Evolutionary conservation across 2,329 filamentous ascomycete genomes (phyloP).

Genomic region (Cladosporium sp.): DNA sequence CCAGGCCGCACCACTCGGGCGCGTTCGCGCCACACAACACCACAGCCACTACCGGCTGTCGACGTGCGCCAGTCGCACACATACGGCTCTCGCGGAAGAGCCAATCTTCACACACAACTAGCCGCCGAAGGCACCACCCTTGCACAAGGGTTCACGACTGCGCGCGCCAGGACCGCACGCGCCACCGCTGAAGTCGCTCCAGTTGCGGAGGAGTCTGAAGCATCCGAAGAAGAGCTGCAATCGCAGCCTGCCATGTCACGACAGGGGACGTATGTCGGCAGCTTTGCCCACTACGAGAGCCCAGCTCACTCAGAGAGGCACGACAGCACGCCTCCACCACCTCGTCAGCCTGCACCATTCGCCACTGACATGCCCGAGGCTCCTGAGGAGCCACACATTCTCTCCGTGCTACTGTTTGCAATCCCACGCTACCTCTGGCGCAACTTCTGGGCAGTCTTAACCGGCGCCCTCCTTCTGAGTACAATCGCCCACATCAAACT

Average conservation of each 20-base stretch:
- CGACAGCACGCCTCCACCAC: constrained; percentile 3
- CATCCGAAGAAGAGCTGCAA: constrained; percentile 1
- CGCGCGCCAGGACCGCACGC: neutral
- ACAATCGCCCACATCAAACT: neutral
- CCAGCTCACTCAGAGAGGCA: neutral
- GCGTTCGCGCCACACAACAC: constrained; percentile 7
- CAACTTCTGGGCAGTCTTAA: constrained; percentile 10
- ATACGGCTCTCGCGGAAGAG: constrained; percentile 12
- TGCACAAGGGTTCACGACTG: constrained; percentile 6
- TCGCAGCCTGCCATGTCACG: neutral
- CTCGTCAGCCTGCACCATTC: neutral
- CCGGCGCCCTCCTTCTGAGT: constrained; percentile 1
- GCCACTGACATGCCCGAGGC: neutral
- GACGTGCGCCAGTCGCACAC: neutral
- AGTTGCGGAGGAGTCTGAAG: neutral
- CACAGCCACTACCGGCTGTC: constrained; percentile 9
- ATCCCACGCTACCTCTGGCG: constrained; percentile 11
- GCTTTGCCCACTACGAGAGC: constrained; percentile 8
- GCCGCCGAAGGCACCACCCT: neutral
- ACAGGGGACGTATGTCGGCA: constrained; percentile 8
- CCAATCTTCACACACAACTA: constrained; percentile 5
- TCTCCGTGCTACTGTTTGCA: constrained; percentile 9
- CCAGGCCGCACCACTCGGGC: constrained; percentile 10
- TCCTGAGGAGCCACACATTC: neutral
- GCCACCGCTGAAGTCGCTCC: neutral